Evolutionary conservation across 2,329 filamentous ascomycete genomes (phyloP), one percentile per base, ranked within the genome.

Genomic region (Talaromyces sp.): DNA sequence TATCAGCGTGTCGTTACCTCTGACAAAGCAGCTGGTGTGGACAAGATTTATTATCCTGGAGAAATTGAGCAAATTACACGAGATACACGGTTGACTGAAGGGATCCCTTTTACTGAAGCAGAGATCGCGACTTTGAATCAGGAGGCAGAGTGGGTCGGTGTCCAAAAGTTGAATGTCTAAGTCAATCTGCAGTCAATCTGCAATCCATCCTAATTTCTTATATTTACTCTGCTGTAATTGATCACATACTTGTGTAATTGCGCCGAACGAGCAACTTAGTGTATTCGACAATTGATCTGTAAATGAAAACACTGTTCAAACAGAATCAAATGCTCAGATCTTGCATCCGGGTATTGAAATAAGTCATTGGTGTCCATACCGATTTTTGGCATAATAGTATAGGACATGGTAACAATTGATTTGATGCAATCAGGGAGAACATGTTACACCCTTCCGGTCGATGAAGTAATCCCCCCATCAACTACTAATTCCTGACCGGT

Each of bases 401-500:
- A 6, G 7, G 7, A 37, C 11, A 37, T 37, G 35, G 8, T 37
- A 13, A 3, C 1, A 22, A 22, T 6, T 41, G 13, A 6, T n/a
- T 41, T 17, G 10, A 41, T n/a, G 5, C 11, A 41, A 41, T 37
- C 13, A 2, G 9, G 35, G 39, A 41, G 2, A 41, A 13, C 3
- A 3, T 41, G n/a, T 17, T 50, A 50, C 6, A 50, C 47, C 10
- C 47, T 27, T 11, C 49, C 49, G 2, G 49, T 52, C 25, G 49
- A 52, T 6, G 49, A 52, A 33, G 63, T 64, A n/a, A 64, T 66
- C 3, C 66, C 66, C 2, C 66, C 66, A 57, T 67, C 66, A 37
- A 67, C 52, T 10, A 66, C 85, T 67, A 92, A 79, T 67, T 90
- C 89, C 19, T 88, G 83, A 0, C 90, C 90, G 0, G 89, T 91